These are phyloP conservation scores for Kwoniella bestiolae DNA, from an alignment of 768 basidiomycete genomes.

Conservation along the genomic window DNA sequence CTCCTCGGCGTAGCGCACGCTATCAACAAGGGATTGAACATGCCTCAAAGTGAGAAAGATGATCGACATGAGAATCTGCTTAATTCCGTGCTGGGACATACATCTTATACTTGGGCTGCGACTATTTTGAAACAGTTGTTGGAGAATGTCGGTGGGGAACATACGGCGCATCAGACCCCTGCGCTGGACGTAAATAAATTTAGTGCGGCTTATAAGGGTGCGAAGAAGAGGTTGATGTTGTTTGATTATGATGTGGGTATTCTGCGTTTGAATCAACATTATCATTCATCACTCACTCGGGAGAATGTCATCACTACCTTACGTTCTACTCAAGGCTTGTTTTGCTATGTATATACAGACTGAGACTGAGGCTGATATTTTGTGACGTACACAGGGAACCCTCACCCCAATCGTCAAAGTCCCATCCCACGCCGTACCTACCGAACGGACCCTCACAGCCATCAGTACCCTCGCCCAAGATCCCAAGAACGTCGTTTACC, in stretches of 20 bases:
- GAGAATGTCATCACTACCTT: too few relatives aligned
- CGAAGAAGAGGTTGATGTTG: constrained; percentile 83
- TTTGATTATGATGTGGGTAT: constrained; percentile 90
- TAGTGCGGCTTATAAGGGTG: constrained; percentile 66
- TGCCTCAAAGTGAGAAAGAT: constrained; percentile 76
- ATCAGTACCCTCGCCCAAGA: constrained; percentile 74
- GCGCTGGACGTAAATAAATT: constrained; percentile 71
- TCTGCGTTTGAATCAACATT: too few relatives aligned
- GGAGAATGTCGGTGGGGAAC: constrained; percentile 75
- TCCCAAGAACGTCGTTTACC: constrained; percentile 89
- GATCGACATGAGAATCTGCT: constrained; percentile 73
- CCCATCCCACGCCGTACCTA: constrained; percentile 84
- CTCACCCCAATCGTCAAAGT: constrained; percentile 95
- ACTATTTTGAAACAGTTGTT: constrained; percentile 86
- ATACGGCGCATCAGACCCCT: constrained; percentile 81
- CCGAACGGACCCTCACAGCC: constrained; percentile 71
- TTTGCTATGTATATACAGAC: too few relatives aligned
- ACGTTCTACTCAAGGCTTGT: too few relatives aligned
- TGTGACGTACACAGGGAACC: constrained; percentile 69
- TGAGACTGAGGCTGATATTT: constrained; percentile 17
- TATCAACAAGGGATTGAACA: constrained; percentile 83
- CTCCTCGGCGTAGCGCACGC: constrained; percentile 87
- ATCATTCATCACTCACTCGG: neutral
- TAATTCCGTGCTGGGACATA: constrained; percentile 86
- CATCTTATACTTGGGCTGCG: constrained; percentile 92